phyloP scores from a whole-genome alignment of 192 early-diverging fungal genomes.

The Coemansia guatemalensis region DNA sequence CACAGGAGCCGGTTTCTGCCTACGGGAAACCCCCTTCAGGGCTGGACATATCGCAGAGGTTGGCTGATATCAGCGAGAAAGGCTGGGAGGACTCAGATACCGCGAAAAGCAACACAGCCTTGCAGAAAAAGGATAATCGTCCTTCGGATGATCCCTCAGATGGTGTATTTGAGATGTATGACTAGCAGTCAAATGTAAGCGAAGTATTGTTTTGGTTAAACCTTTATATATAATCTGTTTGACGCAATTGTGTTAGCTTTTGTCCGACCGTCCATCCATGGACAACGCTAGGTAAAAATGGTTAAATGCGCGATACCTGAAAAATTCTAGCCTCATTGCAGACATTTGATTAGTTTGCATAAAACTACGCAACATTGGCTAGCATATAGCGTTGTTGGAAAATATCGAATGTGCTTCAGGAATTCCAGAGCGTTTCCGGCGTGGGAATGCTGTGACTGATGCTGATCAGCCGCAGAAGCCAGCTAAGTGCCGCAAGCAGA shows the following conservation, averaged over 20 bases:
- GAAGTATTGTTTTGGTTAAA: not conserved
- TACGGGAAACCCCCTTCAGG: not conserved
- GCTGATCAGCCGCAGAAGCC: too few species aligned
- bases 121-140: not conserved
- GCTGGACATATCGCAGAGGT: not conserved
- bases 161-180: not conserved
- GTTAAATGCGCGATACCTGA: not conserved
- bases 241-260: too few species aligned
- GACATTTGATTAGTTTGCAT: too few species aligned
- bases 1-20: not conserved
- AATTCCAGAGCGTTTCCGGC: too few species aligned
- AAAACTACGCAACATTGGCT: too few species aligned
- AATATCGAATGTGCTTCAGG: too few species aligned
- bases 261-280: too few species aligned
- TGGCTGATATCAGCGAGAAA: not conserved
- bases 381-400: too few species aligned
- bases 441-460: too few species aligned
- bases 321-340: too few species aligned
- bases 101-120: not conserved
- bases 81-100: not conserved
- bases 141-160: not conserved
- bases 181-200: not conserved
- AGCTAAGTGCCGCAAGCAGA: too few species aligned
- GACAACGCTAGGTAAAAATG: too few species aligned
- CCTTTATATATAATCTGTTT: not conserved